phyloP scores from a whole-genome alignment of 2,329 filamentous ascomycete species.

The Ophiobolus disseminans region DNA sequence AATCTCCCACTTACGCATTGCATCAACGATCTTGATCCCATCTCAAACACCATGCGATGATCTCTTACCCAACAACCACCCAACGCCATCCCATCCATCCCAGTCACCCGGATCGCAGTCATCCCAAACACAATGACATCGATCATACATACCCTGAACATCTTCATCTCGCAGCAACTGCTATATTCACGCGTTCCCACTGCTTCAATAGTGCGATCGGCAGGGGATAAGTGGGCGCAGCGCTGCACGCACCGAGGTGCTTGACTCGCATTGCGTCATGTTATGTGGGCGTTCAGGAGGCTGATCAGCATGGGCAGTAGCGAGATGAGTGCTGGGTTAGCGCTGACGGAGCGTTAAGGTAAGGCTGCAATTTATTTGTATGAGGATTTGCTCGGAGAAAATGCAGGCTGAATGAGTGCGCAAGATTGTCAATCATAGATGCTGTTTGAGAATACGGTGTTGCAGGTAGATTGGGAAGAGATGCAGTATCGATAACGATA shows the following conservation, averaged over 20 bases:
- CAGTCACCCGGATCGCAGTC: neutral
- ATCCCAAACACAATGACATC: neutral
- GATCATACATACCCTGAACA: neutral
- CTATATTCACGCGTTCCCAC: neutral
- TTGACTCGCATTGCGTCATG: constrained; percentile 17
- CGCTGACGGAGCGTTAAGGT: neutral
- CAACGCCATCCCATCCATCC: neutral
- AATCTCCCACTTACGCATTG: neutral
- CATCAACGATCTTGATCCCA: neutral
- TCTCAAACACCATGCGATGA: neutral
- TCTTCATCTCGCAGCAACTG: neutral
- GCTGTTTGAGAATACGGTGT: neutral
- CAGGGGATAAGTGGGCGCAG: neutral
- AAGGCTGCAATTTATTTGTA: neutral
- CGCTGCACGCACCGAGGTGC: neutral
- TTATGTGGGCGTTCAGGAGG: neutral
- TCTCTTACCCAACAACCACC: neutral
- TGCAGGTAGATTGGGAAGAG: constrained; percentile 5
- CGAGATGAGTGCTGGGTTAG: constrained; percentile 1
- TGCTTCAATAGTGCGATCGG: neutral
- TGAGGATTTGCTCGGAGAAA: no score
- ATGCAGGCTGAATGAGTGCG: constrained; percentile 4
- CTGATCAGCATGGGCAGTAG: constrained; percentile 5
- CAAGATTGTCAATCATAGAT: neutral
- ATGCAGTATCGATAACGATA: neutral